phyloP scores from a whole-genome alignment of 2,329 filamentous ascomycete genomes.

The Claviceps maximensis region DNA sequence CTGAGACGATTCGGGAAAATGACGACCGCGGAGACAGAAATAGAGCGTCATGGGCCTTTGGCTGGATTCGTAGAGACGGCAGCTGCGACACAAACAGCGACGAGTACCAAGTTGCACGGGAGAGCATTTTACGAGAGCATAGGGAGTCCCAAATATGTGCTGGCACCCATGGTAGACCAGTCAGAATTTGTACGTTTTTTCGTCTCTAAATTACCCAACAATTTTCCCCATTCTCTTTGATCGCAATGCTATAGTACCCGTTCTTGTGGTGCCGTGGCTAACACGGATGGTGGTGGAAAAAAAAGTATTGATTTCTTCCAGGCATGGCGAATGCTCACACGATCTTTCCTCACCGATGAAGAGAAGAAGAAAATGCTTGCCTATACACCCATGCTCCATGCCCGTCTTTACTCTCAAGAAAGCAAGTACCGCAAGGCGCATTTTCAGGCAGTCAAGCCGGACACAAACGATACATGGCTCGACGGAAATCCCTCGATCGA shows the following conservation, averaged over 20 bases:
- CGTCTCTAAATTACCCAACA: no score
- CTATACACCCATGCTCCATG: slow-evolving; percentile 95
- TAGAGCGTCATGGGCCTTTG: slow-evolving; percentile 8
- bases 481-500: slow-evolving; percentile 81
- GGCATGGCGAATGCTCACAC: slow-evolving; percentile 95
- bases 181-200: slow-evolving; percentile 72
- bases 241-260: neutral
- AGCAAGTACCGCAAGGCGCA: slow-evolving; percentile 63
- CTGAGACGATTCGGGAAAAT: slow-evolving; percentile 19
- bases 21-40: slow-evolving; percentile 14
- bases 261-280: no score
- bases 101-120: slow-evolving; percentile 59
- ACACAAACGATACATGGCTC: slow-evolving; percentile 40
- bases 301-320: slow-evolving; percentile 22
- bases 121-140: slow-evolving; percentile 91
- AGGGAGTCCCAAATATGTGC: slow-evolving; percentile 76
- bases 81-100: slow-evolving; percentile 10
- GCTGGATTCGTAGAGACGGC: slow-evolving; percentile 3
- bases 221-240: neutral
- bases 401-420: slow-evolving; percentile 70
- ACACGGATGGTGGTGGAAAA: neutral
- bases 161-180: slow-evolving; percentile 97
- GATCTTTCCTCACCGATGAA: slow-evolving; percentile 68
- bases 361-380: slow-evolving; percentile 57
- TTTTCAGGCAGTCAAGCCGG: slow-evolving; percentile 54